A percentile compares a stretch with the other conserved stretches of the same genome.
Evolutionary conservation across 768 basidiomycete species (phyloP).

Genomic region (Psilocybe azurescens): DNA sequence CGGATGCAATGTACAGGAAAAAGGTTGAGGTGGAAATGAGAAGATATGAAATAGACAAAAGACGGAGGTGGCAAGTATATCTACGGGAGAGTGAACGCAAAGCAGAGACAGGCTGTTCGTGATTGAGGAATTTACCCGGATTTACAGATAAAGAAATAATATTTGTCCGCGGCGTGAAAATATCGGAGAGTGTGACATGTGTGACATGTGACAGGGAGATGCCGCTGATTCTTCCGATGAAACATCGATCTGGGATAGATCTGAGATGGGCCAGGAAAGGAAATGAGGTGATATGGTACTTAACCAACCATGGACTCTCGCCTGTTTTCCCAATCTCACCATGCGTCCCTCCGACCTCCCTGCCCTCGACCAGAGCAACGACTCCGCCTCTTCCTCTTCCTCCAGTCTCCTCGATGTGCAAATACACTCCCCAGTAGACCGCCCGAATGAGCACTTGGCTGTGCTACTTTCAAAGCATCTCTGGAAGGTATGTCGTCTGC

Average conservation of each 20-base stretch:
- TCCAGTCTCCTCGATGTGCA: conserved; percentile 30
- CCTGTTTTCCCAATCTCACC: conserved; percentile 1
- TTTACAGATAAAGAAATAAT: conserved; percentile 2
- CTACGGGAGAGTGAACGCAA: no score
- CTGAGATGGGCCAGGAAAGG: conserved; percentile 19
- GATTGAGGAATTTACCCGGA: conserved; percentile 15
- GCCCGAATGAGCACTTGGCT: conserved; percentile 76
- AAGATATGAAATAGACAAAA: not conserved
- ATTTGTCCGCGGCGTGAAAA: conserved; percentile 17
- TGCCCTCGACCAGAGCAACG: conserved; percentile 27
- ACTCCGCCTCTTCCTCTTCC: conserved; percentile 38
- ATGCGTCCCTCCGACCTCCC: conserved; percentile 20
- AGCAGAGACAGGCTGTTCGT: no score
- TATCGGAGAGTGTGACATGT: not conserved
- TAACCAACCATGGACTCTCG: conserved; percentile 13
- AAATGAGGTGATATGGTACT: conserved; percentile 15
- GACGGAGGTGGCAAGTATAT: not conserved
- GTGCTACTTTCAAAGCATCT: conserved; percentile 70
- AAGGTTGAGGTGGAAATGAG: not conserved
- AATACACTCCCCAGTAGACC: conserved; percentile 28
- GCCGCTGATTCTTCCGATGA: conserved; percentile 24
- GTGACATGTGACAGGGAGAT: conserved; percentile 24
- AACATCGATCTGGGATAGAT: conserved; percentile 21
- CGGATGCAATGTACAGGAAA: not conserved
- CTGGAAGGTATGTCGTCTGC: conserved; percentile 62